These are phyloP conservation scores for Poa pratensis DNA, from an alignment of 176 grass and related monocot species.

Conservation along the genomic window DNA sequence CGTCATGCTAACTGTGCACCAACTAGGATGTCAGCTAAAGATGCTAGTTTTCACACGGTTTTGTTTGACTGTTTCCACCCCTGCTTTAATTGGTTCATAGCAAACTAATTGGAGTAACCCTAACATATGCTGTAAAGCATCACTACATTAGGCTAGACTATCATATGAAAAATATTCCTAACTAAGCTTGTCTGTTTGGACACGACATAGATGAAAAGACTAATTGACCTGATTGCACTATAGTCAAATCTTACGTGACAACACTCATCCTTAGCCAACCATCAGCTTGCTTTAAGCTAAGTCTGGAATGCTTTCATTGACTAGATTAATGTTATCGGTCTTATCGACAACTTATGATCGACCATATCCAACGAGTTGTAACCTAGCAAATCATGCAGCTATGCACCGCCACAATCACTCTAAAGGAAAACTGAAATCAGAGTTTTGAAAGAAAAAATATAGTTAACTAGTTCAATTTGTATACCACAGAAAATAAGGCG, in stretches of 20 bases:
- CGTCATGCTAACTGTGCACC: background rate
- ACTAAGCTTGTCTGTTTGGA: background rate
- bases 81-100: background rate
- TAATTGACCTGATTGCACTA: background rate
- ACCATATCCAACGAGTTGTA: constrained; percentile 17
- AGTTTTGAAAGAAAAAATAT: background rate
- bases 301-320: background rate
- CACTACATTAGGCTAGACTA: background rate
- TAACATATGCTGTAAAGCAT: background rate
- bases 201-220: background rate
- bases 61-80: background rate
- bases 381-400: background rate
- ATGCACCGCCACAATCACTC: too few species aligned
- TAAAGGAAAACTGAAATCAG: too few species aligned
- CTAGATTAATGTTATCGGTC: background rate
- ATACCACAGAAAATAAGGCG: background rate
- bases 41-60: background rate
- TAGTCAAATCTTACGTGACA: background rate
- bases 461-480: background rate
- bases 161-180: background rate
- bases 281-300: background rate
- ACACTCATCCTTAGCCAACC: background rate
- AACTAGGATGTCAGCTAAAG: background rate
- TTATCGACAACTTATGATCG: background rate
- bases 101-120: background rate